Evolutionary conservation across 768 basidiomycete genomes (phyloP), one percentile per base, ranked within the genome.

Genomic region (Collybiopsis confluens): DNA sequence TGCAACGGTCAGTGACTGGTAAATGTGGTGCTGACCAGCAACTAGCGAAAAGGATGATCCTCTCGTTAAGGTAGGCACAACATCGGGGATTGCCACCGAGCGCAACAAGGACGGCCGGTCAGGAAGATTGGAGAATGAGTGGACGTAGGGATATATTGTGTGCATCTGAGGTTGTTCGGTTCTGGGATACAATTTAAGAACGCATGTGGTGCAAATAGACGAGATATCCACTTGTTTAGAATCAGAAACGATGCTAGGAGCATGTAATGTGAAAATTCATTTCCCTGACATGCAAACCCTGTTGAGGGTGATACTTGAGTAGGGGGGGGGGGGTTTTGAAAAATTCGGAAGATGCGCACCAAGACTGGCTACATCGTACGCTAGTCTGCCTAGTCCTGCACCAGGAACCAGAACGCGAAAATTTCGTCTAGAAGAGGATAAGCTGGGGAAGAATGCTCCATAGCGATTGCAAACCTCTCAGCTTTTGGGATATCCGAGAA

Each of bases 201-300:
- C 24, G 11, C 13, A 36, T 41, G 15, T 28, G 28, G 24, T 6
- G 18, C 41, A n/a, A 43, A 16, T 42, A 45, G 36, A 44, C 33
- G 21, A 15, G 16, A 48, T 45, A 42, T 78, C 9, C 61, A 92
- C 93, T 79, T 80, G 65, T 98, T 98, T 45, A 98, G 73, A 18
- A 97, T 83, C 65, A 88, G 90, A 64, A 86, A 87, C 3, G 95
- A 97, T 2, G 89, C 76, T 4, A 98, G 81, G 11, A 98, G 79
- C 93, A 95, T 96, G 68, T 92, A 92, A 59, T 95, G 89, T 28
- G 91, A 93, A 65, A 97, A 97, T 68, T 98, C 95, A 64, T 97
- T 97, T 20, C 90, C 94, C 68, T 96, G 94, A 58, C 89, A 92
- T 1, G 88, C 71, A 60, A 93, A 98, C 3, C 94, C 94, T 93